phyloP scores from a whole-genome alignment of 2,329 filamentous ascomycete genomes.

The Xylaria sp. region DNA sequence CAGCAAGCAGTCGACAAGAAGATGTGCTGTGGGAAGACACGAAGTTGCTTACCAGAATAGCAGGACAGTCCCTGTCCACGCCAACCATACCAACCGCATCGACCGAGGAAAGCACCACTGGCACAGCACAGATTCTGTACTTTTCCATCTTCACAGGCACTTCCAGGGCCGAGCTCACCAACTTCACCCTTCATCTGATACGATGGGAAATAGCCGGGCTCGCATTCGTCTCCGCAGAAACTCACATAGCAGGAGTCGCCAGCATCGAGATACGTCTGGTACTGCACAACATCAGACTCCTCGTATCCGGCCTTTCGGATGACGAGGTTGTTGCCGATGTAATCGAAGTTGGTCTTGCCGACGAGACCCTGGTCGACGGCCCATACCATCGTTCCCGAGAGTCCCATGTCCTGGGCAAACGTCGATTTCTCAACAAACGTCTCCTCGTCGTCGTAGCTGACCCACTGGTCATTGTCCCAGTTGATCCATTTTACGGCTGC shows the following conservation, averaged over 20 bases:
- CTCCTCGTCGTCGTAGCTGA: not conserved
- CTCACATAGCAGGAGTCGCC: not conserved
- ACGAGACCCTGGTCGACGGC: constrained; percentile 1
- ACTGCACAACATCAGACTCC: too few species aligned
- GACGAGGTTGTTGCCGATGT: not conserved
- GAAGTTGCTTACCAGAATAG: too few species aligned
- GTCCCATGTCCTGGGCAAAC: constrained; percentile 27
- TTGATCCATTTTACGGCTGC: constrained; percentile 28
- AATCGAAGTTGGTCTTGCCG: not conserved
- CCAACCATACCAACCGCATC: constrained; percentile 1
- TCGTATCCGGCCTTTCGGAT: not conserved
- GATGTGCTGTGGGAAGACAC: too few species aligned
- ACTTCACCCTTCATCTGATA: constrained; percentile 4
- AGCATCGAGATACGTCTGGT: not conserved
- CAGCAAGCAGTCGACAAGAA: too few species aligned
- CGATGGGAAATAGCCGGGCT: not conserved
- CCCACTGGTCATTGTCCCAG: constrained; percentile 24
- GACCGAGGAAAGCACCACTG: not conserved
- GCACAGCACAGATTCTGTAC: not conserved
- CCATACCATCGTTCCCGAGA: constrained; percentile 31
- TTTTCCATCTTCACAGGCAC: not conserved
- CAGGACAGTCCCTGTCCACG: not conserved
- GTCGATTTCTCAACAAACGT: constrained; percentile 20
- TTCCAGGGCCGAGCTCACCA: not conserved
- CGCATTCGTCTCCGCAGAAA: not conserved